Conservation (phyloP, 345 rosid genomes). For the Alliaria petiolata region DNA sequence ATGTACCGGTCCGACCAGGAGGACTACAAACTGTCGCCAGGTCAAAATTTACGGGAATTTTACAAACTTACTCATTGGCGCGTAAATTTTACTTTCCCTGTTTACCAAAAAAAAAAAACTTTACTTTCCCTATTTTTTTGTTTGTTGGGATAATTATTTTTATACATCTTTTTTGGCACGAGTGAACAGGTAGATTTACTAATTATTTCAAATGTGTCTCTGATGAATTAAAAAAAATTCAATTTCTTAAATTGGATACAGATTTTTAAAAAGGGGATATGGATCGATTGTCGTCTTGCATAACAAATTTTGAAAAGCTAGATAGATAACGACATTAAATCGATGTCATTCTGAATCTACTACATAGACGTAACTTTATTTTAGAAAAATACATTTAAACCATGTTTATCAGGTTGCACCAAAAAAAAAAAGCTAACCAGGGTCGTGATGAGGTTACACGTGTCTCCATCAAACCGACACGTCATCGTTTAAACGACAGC, state of each 20-base stretch:
- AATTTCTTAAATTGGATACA: neutral
- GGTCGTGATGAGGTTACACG: constrained; percentile 1
- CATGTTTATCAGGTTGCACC: neutral
- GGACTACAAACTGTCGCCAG: neutral
- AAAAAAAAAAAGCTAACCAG: neutral
- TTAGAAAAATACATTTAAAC: neutral
- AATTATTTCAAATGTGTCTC: too few relatives aligned
- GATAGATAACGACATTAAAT: neutral
- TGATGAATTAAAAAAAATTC: neutral
- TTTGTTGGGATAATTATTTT: neutral
- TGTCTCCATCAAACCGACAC: neutral
- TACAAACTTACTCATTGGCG: neutral
- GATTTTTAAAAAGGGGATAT: neutral
- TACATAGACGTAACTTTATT: neutral
- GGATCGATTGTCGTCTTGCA: neutral
- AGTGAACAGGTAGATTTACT: too few relatives aligned
- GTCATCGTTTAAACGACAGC: neutral
- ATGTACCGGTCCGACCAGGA: neutral
- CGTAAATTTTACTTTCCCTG: neutral
- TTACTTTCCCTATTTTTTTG: neutral
- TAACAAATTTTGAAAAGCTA: neutral
- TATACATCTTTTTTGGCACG: neutral
- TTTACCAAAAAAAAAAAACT: too few relatives aligned
- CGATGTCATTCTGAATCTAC: neutral
- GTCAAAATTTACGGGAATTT: neutral